Conservation (phyloP, 2,329 filamentous ascomycete genomes). For the Myrmaecium sp. region DNA sequence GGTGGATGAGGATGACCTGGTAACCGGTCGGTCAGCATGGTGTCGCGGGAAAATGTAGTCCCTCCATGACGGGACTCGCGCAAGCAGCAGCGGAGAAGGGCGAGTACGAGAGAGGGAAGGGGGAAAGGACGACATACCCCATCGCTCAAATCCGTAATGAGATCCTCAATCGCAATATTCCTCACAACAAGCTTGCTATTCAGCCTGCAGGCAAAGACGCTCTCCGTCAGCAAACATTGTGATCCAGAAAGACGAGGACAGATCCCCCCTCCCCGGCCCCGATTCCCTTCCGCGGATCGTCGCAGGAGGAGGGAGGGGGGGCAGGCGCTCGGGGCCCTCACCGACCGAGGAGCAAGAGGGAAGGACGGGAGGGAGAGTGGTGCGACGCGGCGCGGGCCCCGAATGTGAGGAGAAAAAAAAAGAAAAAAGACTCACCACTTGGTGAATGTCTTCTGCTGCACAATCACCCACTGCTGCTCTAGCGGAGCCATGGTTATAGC, state of each 20-base stretch:
- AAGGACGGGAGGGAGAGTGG: constrained; percentile 4
- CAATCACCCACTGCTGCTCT: constrained; percentile 51
- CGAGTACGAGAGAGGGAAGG: constrained; percentile 3
- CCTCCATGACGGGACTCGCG: too few relatives aligned
- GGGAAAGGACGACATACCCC: constrained; percentile 61
- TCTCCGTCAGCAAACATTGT: constrained; percentile 1
- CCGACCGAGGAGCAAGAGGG: neutral
- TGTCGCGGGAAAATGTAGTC: too few relatives aligned
- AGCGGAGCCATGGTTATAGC: constrained; percentile 24
- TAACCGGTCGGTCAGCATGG: too few relatives aligned
- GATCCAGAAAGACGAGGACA: neutral
- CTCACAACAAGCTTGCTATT: constrained; percentile 83
- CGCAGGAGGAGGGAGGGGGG: neutral
- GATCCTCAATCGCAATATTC: constrained; percentile 64
- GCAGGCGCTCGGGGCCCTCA: neutral
- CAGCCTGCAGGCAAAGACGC: constrained; percentile 41
- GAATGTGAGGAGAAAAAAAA: constrained; percentile 6
- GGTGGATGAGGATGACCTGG: constrained; percentile 89
- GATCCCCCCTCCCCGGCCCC: neutral
- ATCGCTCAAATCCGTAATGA: constrained; percentile 81
- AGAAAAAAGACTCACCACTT: constrained; percentile 88
- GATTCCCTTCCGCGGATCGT: too few relatives aligned
- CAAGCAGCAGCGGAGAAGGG: neutral
- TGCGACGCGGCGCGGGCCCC: too few relatives aligned
- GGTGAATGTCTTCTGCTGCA: constrained; percentile 98